Conservation (phyloP, 2,329 filamentous ascomycete species). For the Calonectria naviculata region DNA sequence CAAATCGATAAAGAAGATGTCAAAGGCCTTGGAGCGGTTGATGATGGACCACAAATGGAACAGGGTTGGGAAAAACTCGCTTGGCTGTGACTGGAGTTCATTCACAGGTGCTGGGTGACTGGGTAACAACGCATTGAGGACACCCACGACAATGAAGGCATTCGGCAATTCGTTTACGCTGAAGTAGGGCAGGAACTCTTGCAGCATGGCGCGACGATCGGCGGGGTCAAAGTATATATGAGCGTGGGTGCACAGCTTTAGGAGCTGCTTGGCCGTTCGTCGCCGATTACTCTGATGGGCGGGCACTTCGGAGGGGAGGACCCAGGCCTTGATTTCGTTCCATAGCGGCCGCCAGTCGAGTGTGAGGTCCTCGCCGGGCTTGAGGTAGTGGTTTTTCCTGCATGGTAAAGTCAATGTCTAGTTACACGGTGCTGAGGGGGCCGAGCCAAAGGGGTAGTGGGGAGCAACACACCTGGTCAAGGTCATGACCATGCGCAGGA, state of each 20-base stretch:
- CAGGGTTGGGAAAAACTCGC: slow-evolving; percentile 90
- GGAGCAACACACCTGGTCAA: slow-evolving; percentile 81
- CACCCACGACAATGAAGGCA: slow-evolving; percentile 90
- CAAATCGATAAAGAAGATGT: slow-evolving; percentile 89
- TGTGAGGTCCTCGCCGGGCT: slow-evolving; percentile 87
- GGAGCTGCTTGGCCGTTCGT: slow-evolving; percentile 72
- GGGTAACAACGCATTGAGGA: slow-evolving; percentile 88
- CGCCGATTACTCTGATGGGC: slow-evolving; percentile 67
- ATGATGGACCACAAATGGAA: slow-evolving; percentile 98
- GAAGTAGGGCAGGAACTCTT: slow-evolving; percentile 87
- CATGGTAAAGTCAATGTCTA: slow-evolving; percentile 19
- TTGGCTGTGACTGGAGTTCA: slow-evolving; percentile 81
- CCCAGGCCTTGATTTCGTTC: slow-evolving; percentile 91
- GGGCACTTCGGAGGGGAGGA: slow-evolving; percentile 86
- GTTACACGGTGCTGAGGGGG: slow-evolving; percentile 9
- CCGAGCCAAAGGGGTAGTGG: neutral
- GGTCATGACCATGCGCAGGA: slow-evolving; percentile 95
- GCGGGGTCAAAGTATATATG: slow-evolving; percentile 93
- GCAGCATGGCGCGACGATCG: slow-evolving; percentile 83
- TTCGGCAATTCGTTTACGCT: slow-evolving; percentile 93
- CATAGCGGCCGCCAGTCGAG: slow-evolving; percentile 95
- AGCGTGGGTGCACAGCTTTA: slow-evolving; percentile 90
- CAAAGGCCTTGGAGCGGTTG: slow-evolving; percentile 87
- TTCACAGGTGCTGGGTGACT: slow-evolving; percentile 81
- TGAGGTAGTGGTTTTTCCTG: slow-evolving; percentile 95